Evolutionary conservation across 805 yeast species (phyloP).

Genomic region (Myxozyma vanderwaltii): DNA sequence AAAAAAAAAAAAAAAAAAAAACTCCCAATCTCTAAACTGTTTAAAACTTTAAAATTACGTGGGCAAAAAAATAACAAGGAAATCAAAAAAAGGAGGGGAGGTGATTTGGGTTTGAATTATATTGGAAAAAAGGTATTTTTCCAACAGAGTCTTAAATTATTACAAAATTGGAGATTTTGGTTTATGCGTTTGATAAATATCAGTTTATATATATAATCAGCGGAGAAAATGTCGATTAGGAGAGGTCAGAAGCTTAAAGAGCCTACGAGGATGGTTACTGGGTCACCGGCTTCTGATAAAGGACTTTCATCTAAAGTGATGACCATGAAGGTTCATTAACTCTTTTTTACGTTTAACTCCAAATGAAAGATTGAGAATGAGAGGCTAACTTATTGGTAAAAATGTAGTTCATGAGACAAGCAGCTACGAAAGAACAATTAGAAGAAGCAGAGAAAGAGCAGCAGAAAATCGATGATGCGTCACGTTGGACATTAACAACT

Average conservation of each 20-base stretch:
- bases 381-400: too few species aligned
- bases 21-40: not conserved
- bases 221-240: not conserved
- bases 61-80: too few species aligned
- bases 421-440: conserved; percentile 41
- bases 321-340: conserved; percentile 67
- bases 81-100: too few species aligned
- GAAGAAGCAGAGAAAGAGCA: conserved; percentile 37
- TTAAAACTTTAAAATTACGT: too few species aligned
- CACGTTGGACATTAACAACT: conserved; percentile 34
- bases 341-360: not conserved
- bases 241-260: not conserved
- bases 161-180: too few species aligned
- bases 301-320: conserved; percentile 66
- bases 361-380: not conserved
- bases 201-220: not conserved
- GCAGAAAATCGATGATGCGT: conserved; percentile 36
- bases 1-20: too few species aligned
- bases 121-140: too few species aligned
- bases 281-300: conserved; percentile 8
- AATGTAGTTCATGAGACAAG: conserved; percentile 39
- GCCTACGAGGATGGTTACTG: conserved; percentile 4
- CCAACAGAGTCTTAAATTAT: too few species aligned
- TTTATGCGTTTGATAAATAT: not conserved
- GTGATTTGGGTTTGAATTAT: too few species aligned